Base-by-base conservation (phyloP, 2,329 filamentous ascomycete species). In the Nemania diffusa region DNA sequence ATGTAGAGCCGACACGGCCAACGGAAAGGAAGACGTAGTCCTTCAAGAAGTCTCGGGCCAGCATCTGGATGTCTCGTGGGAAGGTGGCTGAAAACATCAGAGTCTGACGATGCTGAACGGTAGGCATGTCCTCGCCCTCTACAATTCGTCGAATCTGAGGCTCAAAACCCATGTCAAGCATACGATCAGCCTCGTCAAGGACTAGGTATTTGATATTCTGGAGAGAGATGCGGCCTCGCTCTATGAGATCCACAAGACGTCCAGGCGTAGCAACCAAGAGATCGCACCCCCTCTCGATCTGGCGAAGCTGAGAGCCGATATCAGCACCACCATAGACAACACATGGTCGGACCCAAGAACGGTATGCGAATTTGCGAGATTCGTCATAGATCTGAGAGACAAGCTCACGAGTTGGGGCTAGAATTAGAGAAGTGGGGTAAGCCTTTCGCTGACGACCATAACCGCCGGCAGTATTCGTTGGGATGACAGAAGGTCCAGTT, bases 151-250 rank as follows among this genome's bases (percentile, higher is more conserved):
- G 94, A 79, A 99, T 99, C 85, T 99, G 96, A 77, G 96, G 96
- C 87, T 99, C 96, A 87, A 99, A 99, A 96, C 96, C 96, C 96
- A 99, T 99, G 88, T 99, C 96, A 87, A 99, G 88, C 96, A 99
- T 99, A 81, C 96, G 96, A 86, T 99, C 96, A 81, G 96, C 96
- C 89, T 99, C 96, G 76, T 99, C 96, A 62, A 99, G 92, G 76
- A 99, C 93, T 70, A 99, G 89, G 81, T 99, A 99, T 87, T 97
- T 98, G 88, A 99, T 99, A 88, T 97, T 97, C 82, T 91, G 89
- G 63, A 99, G 91, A 51, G 96, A 98, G 81, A 99, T 98, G 79
- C 95, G 93, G 78, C 96, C 96, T 87, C 96, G 93, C 87, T 98
- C 96, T 79, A 99, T 97, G 83, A 99, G 87, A 81, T 99, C 96